A percentile compares a stretch with the other conserved stretches of the same genome.
Evolutionary conservation across 2,329 filamentous ascomycete genomes (phyloP).

Genomic region (Dothidotthia symphoricarpi): DNA sequence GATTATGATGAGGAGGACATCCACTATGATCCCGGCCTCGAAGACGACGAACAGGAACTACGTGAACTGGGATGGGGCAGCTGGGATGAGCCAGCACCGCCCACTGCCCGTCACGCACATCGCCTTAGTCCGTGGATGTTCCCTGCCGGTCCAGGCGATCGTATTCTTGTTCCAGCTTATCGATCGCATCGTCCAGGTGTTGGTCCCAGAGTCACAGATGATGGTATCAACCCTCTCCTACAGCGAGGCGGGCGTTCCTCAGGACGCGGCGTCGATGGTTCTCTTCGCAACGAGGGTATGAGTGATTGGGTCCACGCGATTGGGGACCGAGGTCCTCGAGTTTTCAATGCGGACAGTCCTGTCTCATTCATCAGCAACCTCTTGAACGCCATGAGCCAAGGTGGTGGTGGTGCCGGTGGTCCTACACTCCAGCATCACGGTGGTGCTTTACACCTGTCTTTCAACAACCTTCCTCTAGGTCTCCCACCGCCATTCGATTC

Average conservation of each 20-base stretch:
- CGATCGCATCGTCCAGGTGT: slow-evolving; percentile 55
- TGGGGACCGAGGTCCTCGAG: slow-evolving; percentile 47
- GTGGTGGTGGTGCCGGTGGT: slow-evolving; percentile 8
- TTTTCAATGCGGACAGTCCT: slow-evolving; percentile 50
- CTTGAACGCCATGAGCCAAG: slow-evolving; percentile 55
- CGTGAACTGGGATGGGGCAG: slow-evolving; percentile 50
- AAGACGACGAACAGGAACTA: slow-evolving; percentile 48
- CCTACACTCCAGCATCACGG: slow-evolving; percentile 37
- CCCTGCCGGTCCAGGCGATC: slow-evolving; percentile 53
- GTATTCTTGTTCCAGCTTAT: slow-evolving; percentile 46
- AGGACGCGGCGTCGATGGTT: slow-evolving; percentile 24
- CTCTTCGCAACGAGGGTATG: slow-evolving; percentile 42
- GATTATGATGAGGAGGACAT: slow-evolving; percentile 67
- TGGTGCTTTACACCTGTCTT: slow-evolving; percentile 54
- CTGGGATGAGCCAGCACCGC: slow-evolving; percentile 46
- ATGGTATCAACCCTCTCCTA: slow-evolving; percentile 83
- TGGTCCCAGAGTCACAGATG: slow-evolving; percentile 63
- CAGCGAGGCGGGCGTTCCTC: slow-evolving; percentile 56
- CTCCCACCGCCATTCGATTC: slow-evolving; percentile 36
- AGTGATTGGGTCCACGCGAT: slow-evolving; percentile 56
- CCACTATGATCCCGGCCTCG: slow-evolving; percentile 53
- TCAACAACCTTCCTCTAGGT: slow-evolving; percentile 44
- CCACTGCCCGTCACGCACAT: slow-evolving; percentile 49
- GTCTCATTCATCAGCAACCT: slow-evolving; percentile 59
- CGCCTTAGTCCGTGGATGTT: slow-evolving; percentile 62